A percentile compares a stretch with the other conserved stretches of the same genome.
Conservation (phyloP, 257 asterid species). For the Coffea eugenioides region DNA sequence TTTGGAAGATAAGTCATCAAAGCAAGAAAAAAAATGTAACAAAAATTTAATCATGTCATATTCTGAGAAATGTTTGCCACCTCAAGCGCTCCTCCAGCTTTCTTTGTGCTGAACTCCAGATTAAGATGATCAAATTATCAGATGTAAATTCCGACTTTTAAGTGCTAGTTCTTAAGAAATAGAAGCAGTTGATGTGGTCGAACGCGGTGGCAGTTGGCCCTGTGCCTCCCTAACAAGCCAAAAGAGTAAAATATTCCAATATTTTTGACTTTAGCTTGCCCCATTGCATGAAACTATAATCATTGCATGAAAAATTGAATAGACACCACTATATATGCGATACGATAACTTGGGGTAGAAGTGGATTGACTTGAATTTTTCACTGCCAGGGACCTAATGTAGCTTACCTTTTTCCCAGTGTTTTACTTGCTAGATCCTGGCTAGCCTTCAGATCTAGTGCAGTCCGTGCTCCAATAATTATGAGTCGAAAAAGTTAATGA, state of each 20-base stretch:
- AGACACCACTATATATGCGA: constrained; percentile 27
- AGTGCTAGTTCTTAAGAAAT: background rate
- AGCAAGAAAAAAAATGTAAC: too few species aligned
- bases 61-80: too few species aligned
- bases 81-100: background rate
- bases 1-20: too few species aligned
- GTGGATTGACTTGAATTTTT: constrained; percentile 7
- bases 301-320: constrained; percentile 31
- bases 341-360: background rate
- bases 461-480: background rate
- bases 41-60: too few species aligned
- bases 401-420: constrained; percentile 1
- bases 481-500: background rate
- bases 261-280: constrained; percentile 24
- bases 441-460: background rate
- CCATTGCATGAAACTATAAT: constrained; percentile 25
- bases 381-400: background rate
- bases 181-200: constrained; percentile 8
- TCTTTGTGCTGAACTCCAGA: too few species aligned
- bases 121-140: background rate
- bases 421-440: background rate
- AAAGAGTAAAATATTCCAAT: constrained; percentile 21
- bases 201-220: constrained; percentile 24
- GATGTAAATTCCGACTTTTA: background rate
- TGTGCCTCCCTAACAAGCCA: constrained; percentile 24